Base-by-base conservation (phyloP, 352 stramenopile genomes). In the Globisporangium sylvaticum region DNA sequence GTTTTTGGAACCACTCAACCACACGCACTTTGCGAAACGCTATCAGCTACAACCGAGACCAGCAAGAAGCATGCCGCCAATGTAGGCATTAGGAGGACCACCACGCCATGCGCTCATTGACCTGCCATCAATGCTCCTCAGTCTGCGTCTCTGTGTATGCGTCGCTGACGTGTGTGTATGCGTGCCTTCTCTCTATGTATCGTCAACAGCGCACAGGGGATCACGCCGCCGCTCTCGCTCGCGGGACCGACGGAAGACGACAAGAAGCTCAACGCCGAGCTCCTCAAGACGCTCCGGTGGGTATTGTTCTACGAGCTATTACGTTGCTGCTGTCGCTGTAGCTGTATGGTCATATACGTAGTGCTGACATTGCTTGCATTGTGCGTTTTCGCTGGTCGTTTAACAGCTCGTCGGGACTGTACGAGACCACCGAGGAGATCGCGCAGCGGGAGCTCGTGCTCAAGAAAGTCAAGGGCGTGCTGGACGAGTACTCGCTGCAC, bases 401-500 rank as follows among this genome's bases (percentile, higher is more conserved):
- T 8, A 32, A 32, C 5, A 95, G 84, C 44, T 73, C 76, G 27
- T 89, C 67, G 55, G 78, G 74, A 4, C 62, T 97, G 57, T 91
- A 94, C 63, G 90, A 97, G 68, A 93, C 70, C 15, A 72, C 83
- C 18, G 70, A 92, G 15, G 85, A 91, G 58, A 63, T 91, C 25
- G 70, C 75, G 4, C 70, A 79, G 59, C 85, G 91, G 1, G 84
- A 92, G 66, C 56, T 63, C 3, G 83, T 96, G 46, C 75, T 97
- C 5, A 52, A 75, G 18, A 90, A 80, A 66, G 69, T 97, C 53
- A 74, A 74, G 3, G 62, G 68, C 15, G 78, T 96, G 34, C 60
- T 96, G 25, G 70, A 92, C 14, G 84, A 97, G 57, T 96, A 91
- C 69, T 85, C 84, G 8, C 71, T 92, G 32, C 76, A 94, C 52